Evolutionary conservation across 441 rosid genomes (phyloP).

Genomic region (Erysimum pusillum): DNA sequence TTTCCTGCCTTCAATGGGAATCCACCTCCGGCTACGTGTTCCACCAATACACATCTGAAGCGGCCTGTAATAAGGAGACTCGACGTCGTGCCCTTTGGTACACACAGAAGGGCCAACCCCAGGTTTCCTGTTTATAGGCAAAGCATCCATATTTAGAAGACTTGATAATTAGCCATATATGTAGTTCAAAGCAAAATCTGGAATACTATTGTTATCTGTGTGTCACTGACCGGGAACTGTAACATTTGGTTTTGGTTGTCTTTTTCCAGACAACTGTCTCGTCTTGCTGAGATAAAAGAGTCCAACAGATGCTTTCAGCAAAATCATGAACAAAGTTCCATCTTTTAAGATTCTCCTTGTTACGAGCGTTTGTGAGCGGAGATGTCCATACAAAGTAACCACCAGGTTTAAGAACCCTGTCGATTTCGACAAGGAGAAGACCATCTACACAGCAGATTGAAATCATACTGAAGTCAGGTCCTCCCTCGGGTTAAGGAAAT

Average conservation of each 20-base stretch:
- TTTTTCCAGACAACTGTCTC: conserved; percentile 98
- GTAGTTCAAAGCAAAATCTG: conserved; percentile 10
- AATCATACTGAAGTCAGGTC: conserved; percentile 5
- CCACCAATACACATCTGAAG: conserved; percentile 91
- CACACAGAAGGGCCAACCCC: conserved; percentile 83
- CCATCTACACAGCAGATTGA: conserved; percentile 65
- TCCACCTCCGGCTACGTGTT: conserved; percentile 85
- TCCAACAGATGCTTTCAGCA: conserved; percentile 90
- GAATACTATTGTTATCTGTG: background rate
- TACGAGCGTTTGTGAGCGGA: conserved; percentile 75
- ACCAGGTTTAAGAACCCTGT: conserved; percentile 89
- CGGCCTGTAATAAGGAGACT: conserved; percentile 90
- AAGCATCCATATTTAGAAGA: conserved; percentile 35
- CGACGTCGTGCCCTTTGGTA: conserved; percentile 81
- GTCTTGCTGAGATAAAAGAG: conserved; percentile 87
- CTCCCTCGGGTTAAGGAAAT: background rate
- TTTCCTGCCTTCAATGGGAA: conserved; percentile 74
- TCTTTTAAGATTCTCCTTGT: conserved; percentile 69
- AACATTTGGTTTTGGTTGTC: conserved; percentile 80
- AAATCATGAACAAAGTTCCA: conserved; percentile 80
- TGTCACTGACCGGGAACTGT: conserved; percentile 72
- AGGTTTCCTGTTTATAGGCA: conserved; percentile 70
- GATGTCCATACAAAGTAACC: conserved; percentile 97
- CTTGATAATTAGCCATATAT: conserved; percentile 29
- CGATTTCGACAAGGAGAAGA: conserved; percentile 76